Conservation (phyloP, 768 basidiomycete genomes). For the Amanita muscaria region DNA sequence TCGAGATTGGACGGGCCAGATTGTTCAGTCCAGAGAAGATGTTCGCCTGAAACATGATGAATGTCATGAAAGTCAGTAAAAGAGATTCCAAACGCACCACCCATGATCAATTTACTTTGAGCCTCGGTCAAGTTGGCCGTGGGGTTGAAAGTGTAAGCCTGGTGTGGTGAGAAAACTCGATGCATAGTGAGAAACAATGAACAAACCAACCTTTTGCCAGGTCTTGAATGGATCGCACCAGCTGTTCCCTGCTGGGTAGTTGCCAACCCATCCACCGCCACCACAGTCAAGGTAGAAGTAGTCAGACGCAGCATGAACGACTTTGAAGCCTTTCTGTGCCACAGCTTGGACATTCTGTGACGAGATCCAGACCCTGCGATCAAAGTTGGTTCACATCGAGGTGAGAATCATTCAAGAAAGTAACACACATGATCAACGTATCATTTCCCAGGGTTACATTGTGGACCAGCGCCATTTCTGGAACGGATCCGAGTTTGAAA, state of each 20-base stretch:
- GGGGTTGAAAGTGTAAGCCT: constrained; percentile 67
- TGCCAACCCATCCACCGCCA: constrained; percentile 60
- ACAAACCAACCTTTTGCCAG: constrained; percentile 52
- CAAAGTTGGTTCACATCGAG: background rate
- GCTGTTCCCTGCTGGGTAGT: constrained; percentile 37
- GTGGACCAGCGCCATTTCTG: constrained; percentile 59
- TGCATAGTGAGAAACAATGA: background rate
- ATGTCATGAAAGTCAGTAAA: background rate
- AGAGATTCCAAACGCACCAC: constrained; percentile 35
- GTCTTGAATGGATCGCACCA: constrained; percentile 81
- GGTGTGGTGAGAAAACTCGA: background rate
- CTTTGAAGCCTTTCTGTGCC: constrained; percentile 43
- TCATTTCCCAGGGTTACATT: constrained; percentile 35
- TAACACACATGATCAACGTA: constrained; percentile 47
- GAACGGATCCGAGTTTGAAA: constrained; percentile 24
- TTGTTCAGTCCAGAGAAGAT: constrained; percentile 71
- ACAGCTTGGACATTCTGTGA: constrained; percentile 50
- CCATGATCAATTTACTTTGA: constrained; percentile 50
- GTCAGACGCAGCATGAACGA: constrained; percentile 67
- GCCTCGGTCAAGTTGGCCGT: constrained; percentile 43
- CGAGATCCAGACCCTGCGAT: constrained; percentile 53
- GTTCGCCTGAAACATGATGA: constrained; percentile 34
- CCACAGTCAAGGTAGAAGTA: constrained; percentile 82
- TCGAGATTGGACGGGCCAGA: constrained; percentile 59
- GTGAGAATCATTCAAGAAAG: background rate